These are phyloP conservation scores for Ustilago bromivora DNA, from an alignment of 1,284 basidiomycete species.

Conservation along the genomic window DNA sequence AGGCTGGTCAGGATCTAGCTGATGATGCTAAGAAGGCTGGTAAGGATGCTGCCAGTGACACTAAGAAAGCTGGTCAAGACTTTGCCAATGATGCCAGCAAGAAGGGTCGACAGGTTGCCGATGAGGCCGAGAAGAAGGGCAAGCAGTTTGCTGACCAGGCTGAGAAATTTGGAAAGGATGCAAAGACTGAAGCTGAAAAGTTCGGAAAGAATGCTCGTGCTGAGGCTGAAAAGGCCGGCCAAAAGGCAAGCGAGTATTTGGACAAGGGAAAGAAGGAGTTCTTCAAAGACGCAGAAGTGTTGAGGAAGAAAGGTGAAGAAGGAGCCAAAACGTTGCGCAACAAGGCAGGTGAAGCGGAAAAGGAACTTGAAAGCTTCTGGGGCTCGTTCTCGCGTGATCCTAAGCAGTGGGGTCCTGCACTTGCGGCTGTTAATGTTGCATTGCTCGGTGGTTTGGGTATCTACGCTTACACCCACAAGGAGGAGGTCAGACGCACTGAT, in stretches of 20 bases:
- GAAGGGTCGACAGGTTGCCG: constrained; percentile 27
- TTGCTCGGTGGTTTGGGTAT: constrained; percentile 64
- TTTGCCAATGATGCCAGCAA: constrained; percentile 31
- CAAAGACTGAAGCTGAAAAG: constrained; percentile 33
- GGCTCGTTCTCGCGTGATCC: constrained; percentile 61
- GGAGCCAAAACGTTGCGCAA: constrained; percentile 53
- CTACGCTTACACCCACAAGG: constrained; percentile 66
- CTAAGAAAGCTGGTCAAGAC: constrained; percentile 25
- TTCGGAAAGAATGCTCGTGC: constrained; percentile 39
- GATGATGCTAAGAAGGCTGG: constrained; percentile 26
- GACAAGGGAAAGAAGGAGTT: constrained; percentile 51
- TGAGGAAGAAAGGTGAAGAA: constrained; percentile 53
- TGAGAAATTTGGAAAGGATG: constrained; percentile 39
- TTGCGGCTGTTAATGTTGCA: constrained; percentile 65
- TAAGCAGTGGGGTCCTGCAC: constrained; percentile 64
- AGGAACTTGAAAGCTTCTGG: constrained; percentile 59
- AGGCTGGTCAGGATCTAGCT: constrained; percentile 29
- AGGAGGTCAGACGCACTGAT: constrained; percentile 60
- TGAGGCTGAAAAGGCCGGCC: constrained; percentile 45
- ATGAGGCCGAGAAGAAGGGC: constrained; percentile 29
- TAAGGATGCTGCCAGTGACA: constrained; percentile 28
- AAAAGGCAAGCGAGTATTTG: constrained; percentile 48
- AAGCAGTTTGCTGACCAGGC: constrained; percentile 45
- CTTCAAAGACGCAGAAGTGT: constrained; percentile 43
- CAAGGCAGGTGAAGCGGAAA: constrained; percentile 57